Evolutionary conservation across 306 rosid species (phyloP), one percentile per base, ranked within the genome.

Genomic region (Trichosanthes cucumerina): DNA sequence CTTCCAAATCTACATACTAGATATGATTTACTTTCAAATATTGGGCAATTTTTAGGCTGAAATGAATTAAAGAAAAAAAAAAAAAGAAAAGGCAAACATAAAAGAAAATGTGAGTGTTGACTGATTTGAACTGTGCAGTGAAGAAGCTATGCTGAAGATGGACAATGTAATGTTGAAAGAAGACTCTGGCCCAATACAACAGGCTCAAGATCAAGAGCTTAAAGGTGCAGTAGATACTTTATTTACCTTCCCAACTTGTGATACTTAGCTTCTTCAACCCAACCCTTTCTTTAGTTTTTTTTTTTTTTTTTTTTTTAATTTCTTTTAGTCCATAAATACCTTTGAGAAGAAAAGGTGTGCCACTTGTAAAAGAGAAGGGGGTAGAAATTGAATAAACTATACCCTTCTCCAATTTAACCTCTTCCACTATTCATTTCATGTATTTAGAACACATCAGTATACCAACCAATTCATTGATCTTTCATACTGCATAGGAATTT

Each of bases 221-320:
- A 88, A 87, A 86, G 89, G 96, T 58, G 93, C 92, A 58, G 44
- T 73, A 14, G 91, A 89, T 76, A 87, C 87, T 79, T 80, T 88
- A 80, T 88, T 92, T 75, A 82, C 87, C 46, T 91, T 90, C 81
- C 86, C 91, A 87, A 84, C 88, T 63, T 88, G 85, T 80, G 85
- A 75, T 46, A 82, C 83, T 71, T 72, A 44, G 59, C 53, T 65
- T 63, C 57, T 53, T 56, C 75, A 68, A n/a, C 19, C 3, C 18
- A 39, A 5, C 19, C 9, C n/a, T 7, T 12, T 69, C 54, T 12
- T 0, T 43, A 19, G 33, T 13, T 44, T n/a, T n/a, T n/a, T n/a
- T n/a, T n/a, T n/a, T n/a, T n/a, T 70, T 70, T 9, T 21, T 69
- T 46, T 6, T 46, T n/a, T 7, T 6, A n/a, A n/a, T n/a, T n/a